Conservation (phyloP, 805 yeast genomes). For the Candida montana region DNA sequence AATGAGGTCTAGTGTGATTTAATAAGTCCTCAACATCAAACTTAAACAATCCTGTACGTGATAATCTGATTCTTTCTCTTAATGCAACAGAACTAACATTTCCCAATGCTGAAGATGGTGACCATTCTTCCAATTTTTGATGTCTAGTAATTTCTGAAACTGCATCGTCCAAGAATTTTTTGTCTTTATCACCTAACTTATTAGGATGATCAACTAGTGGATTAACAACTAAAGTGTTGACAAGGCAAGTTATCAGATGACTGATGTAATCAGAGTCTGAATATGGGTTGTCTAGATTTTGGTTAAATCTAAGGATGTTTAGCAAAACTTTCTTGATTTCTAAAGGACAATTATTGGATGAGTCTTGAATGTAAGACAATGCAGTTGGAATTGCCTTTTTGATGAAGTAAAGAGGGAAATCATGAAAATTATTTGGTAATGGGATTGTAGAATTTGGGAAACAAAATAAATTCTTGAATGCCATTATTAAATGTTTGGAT, state of each 20-base stretch:
- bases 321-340: constrained; percentile 59
- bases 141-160: constrained; percentile 67
- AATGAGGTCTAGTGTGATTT: constrained; percentile 43
- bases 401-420: constrained; percentile 62
- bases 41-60: constrained; percentile 46
- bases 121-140: constrained; percentile 79
- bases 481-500: constrained; percentile 60
- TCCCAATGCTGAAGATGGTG: constrained; percentile 62
- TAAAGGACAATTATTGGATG: constrained; percentile 55
- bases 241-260: constrained; percentile 50
- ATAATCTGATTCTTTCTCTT: constrained; percentile 53
- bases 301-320: constrained; percentile 75
- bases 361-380: constrained; percentile 55
- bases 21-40: constrained; percentile 52
- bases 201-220: constrained; percentile 12
- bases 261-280: constrained; percentile 67
- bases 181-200: constrained; percentile 25
- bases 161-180: constrained; percentile 40
- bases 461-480: constrained; percentile 68
- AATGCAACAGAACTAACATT: constrained; percentile 52
- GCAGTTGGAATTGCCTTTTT: constrained; percentile 64
- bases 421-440: constrained; percentile 71
- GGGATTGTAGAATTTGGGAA: constrained; percentile 66
- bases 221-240: constrained; percentile 32
- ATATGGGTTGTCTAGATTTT: constrained; percentile 72